Conservation (phyloP, 371 early-diverging fungal species). For the Haplosporangium sp. region DNA sequence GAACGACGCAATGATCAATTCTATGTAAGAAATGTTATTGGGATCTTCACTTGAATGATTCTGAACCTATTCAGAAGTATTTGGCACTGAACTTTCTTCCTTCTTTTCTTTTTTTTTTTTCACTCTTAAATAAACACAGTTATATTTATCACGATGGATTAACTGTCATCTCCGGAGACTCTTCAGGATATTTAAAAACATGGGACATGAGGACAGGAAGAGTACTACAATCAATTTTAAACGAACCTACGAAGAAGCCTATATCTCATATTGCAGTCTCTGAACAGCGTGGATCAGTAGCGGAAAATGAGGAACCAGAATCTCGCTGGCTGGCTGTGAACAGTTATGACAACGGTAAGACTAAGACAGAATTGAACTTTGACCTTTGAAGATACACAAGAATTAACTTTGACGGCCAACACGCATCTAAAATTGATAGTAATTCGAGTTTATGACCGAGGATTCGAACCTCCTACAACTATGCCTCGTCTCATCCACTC, state of each 20-base stretch:
- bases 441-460: constrained; percentile 87
- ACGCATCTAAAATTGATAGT: constrained; percentile 57
- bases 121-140: constrained; percentile 20
- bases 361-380: too few species aligned
- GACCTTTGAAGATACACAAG: background rate
- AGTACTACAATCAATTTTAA: constrained; percentile 61
- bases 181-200: constrained; percentile 79
- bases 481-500: constrained; percentile 75
- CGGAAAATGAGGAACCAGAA: constrained; percentile 78
- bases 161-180: constrained; percentile 85
- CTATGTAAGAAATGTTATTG: constrained; percentile 61
- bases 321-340: constrained; percentile 87
- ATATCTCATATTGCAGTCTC: constrained; percentile 83
- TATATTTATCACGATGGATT: constrained; percentile 78
- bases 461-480: constrained; percentile 78
- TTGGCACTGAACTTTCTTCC: too few species aligned
- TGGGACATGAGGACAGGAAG: constrained; percentile 85
- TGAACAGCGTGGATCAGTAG: constrained; percentile 52
- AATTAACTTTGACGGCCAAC: background rate
- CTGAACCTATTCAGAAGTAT: background rate
- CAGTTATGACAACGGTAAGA: constrained; percentile 87
- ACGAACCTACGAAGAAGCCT: constrained; percentile 78
- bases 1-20: constrained; percentile 88
- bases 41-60: background rate
- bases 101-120: too few species aligned